Evolutionary conservation across 2,329 filamentous ascomycete genomes (phyloP).

Genomic region (Plectosphaerella sp.): DNA sequence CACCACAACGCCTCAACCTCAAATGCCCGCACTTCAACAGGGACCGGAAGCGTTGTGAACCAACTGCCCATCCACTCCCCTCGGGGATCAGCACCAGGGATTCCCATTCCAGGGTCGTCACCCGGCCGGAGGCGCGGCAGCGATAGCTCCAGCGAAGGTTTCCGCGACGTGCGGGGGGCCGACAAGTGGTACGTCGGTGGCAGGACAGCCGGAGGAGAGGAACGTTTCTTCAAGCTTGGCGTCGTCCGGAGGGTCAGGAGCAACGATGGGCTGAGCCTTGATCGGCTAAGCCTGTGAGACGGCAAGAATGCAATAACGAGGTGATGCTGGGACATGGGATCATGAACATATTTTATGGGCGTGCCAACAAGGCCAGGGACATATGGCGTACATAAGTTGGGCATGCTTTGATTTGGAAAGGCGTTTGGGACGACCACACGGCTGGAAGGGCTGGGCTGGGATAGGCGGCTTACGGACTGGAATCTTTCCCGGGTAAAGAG

Average conservation of each 20-base stretch:
- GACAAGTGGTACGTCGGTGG: conserved; percentile 84
- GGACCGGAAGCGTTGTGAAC: conserved; percentile 18
- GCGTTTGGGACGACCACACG: neutral
- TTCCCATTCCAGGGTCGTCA: conserved; percentile 34
- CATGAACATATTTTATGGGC: neutral
- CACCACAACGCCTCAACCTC: conserved; percentile 10
- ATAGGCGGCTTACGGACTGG: no score
- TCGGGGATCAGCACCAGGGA: conserved; percentile 14
- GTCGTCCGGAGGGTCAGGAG: conserved; percentile 70
- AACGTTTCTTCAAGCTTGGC: conserved; percentile 76
- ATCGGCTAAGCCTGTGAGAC: conserved; percentile 68
- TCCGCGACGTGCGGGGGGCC: conserved; percentile 64
- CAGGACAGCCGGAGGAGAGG: conserved; percentile 70
- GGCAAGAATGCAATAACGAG: neutral
- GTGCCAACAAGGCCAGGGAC: neutral
- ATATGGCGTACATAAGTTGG: neutral
- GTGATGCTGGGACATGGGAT: neutral
- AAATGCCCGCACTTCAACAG: conserved; percentile 12
- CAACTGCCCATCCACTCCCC: conserved; percentile 12
- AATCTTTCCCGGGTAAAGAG: no score
- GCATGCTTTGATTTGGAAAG: neutral
- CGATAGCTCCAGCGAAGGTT: conserved; percentile 72
- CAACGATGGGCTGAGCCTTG: conserved; percentile 69
- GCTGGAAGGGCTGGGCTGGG: no score
- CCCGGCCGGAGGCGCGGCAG: conserved; percentile 56